A percentile compares a stretch with the other conserved stretches of the same genome.
Conservation (phyloP, 2,329 filamentous ascomycete genomes). For the Ceratocystiopsis sp. region DNA sequence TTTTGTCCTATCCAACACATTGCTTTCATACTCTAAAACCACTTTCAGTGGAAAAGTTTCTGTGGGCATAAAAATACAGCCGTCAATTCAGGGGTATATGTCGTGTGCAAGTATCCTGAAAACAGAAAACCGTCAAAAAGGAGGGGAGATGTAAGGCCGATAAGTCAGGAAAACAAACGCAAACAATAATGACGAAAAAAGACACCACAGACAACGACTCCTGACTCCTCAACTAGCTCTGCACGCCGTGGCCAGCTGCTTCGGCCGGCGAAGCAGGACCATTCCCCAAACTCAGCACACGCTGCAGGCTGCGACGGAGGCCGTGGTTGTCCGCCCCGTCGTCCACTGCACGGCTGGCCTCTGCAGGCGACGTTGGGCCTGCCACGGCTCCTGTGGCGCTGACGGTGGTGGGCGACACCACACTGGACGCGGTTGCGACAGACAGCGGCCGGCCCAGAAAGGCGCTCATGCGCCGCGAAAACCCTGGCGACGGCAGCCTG, state of each 20-base stretch:
- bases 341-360: neutral
- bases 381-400: neutral
- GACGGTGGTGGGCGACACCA: neutral
- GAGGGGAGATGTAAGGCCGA: neutral
- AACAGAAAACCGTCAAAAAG: neutral
- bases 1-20: too few relatives aligned
- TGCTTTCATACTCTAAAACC: too few relatives aligned
- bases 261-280: neutral
- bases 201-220: too few relatives aligned
- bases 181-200: too few relatives aligned
- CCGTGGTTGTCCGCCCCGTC: slow-evolving; percentile 11
- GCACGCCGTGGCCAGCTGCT: neutral
- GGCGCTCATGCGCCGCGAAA: slow-evolving; percentile 8
- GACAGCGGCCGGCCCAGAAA: slow-evolving; percentile 2
- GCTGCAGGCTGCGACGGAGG: slow-evolving; percentile 18
- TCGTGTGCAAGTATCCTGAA: neutral
- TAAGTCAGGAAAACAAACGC: neutral
- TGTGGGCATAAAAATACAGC: neutral
- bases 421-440: neutral
- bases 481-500: slow-evolving; percentile 1
- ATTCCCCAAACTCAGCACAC: slow-evolving; percentile 17
- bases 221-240: too few relatives aligned
- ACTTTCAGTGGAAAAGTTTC: too few relatives aligned
- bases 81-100: slow-evolving; percentile 1
- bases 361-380: neutral